Evolutionary conservation across 176 grass and related monocot species (phyloP).

Genomic region (Zoysia japonica): DNA sequence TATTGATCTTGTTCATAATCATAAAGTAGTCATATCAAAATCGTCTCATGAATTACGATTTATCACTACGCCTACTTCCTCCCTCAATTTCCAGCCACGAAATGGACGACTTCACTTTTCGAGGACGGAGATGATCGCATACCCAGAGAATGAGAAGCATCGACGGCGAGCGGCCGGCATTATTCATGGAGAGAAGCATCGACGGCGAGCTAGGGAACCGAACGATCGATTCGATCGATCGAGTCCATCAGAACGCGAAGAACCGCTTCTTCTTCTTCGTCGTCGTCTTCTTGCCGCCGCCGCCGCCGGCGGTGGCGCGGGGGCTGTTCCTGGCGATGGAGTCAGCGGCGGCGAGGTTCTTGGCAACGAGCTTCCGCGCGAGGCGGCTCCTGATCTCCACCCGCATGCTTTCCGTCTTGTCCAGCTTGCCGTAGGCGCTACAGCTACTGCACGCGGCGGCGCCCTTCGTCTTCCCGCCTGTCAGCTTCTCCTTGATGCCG

Average conservation of each 20-base stretch:
- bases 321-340: background rate
- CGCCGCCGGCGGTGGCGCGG: background rate
- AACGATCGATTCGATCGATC: background rate
- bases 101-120: background rate
- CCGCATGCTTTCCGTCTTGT: constrained; percentile 87
- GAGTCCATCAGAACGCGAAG: constrained; percentile 44
- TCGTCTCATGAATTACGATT: background rate
- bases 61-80: background rate
- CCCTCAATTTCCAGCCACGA: background rate
- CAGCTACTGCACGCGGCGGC: background rate
- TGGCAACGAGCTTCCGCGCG: constrained; percentile 70
- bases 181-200: background rate
- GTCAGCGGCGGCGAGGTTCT: constrained; percentile 73
- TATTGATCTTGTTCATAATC: background rate
- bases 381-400: constrained; percentile 78
- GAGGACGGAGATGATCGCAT: background rate
- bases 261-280: constrained; percentile 37
- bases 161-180: background rate
- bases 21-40: background rate
- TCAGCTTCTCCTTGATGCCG: constrained; percentile 71
- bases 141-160: background rate
- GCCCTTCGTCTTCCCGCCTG: constrained; percentile 29
- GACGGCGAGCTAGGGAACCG: background rate
- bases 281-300: background rate
- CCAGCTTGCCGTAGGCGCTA: constrained; percentile 59